Evolutionary conservation across 345 rosid genomes (phyloP).

Genomic region (Lepidium sativum): DNA sequence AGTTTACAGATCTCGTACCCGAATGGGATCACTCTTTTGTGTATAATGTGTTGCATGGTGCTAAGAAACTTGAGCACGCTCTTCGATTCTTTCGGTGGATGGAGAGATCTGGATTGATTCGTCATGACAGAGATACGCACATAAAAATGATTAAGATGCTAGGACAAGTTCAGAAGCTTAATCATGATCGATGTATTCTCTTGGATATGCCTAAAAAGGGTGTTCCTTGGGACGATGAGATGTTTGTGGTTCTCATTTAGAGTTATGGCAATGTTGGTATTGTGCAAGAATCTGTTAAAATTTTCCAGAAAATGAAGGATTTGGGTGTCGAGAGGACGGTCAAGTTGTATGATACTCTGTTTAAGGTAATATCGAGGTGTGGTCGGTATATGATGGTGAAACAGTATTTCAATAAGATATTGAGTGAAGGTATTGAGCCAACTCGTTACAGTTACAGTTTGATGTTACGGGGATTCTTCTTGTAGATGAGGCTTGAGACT

Average conservation of each 20-base stretch:
- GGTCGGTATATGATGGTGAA: slow-evolving; percentile 94
- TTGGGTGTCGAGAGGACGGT: slow-evolving; percentile 64
- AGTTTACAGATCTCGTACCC: slow-evolving; percentile 72
- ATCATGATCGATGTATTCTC: slow-evolving; percentile 78
- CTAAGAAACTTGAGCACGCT: slow-evolving; percentile 68
- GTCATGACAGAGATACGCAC: slow-evolving; percentile 64
- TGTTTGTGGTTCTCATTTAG: slow-evolving; percentile 62
- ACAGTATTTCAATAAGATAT: slow-evolving; percentile 69
- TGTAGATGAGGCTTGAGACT: slow-evolving; percentile 59
- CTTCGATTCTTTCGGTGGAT: slow-evolving; percentile 95
- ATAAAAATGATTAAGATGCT: slow-evolving; percentile 70
- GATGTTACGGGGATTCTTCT: slow-evolving; percentile 82
- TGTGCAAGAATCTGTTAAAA: slow-evolving; percentile 81
- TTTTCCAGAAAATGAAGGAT: slow-evolving; percentile 68
- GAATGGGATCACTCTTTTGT: slow-evolving; percentile 69
- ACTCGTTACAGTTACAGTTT: slow-evolving; percentile 66
- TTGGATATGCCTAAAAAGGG: slow-evolving; percentile 86
- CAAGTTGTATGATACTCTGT: slow-evolving; percentile 62
- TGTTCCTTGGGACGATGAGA: slow-evolving; percentile 73
- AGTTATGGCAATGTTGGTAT: slow-evolving; percentile 79
- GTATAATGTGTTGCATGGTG: slow-evolving; percentile 68
- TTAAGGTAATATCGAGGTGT: slow-evolving; percentile 70
- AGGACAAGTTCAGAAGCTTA: slow-evolving; percentile 63
- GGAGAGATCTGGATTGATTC: slow-evolving; percentile 71
- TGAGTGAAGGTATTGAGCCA: slow-evolving; percentile 69